Evolutionary conservation across 345 rosid genomes (phyloP), one percentile per base, ranked within the genome.

Genomic region (Brassica juncea): DNA sequence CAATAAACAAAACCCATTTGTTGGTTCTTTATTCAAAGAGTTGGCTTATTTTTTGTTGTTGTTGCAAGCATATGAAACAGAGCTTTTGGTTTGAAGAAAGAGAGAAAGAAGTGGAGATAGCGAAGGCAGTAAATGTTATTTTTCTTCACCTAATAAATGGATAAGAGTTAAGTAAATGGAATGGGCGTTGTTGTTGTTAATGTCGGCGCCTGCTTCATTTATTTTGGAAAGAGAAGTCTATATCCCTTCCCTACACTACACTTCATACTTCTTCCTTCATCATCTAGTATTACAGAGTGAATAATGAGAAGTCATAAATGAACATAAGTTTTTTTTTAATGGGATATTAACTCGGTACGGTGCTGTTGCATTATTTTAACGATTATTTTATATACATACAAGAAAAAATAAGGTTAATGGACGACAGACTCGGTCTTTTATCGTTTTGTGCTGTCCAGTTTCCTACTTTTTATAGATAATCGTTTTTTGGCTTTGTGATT

Each of bases 121-220:
- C 54, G 68, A 69, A 12, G 19, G 8, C 15, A 54, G 60, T 30
- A 68, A 68, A 68, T 68, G 75, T 21, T 23, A 2, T 23, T 23
- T 35, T 23, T 23, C n/a, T 59, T 44, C 5, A 72, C 70, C 61
- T 71, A 39, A 35, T 63, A 44, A 12, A 52, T 49, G 57, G 57
- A 49, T 65, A 66, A 77, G 83, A 60, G 58, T 47, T 21, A 76
- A 39, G 25, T 55, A 77, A 60, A 73, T 66, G 59, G 62, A 66
- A 62, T 65, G 27, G 66, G 25, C 25, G 25, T 23, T 23, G 25
- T n/a, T 49, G 57, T 49, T 49, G 57, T 5, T 74, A 77, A 81
- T 67, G 81, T 75, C 78, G 82, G 75, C 76, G 82, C 77, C 76
- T 77, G 62, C 55, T 73, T 39, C 76, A 84, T 78, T 84, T 77